Percentiles rank a stretch among this genome's conserved stretches.
These are phyloP conservation scores for Moesziomyces antarcticus DNA, from an alignment of 1,284 basidiomycete genomes.

Conservation along the genomic window DNA sequence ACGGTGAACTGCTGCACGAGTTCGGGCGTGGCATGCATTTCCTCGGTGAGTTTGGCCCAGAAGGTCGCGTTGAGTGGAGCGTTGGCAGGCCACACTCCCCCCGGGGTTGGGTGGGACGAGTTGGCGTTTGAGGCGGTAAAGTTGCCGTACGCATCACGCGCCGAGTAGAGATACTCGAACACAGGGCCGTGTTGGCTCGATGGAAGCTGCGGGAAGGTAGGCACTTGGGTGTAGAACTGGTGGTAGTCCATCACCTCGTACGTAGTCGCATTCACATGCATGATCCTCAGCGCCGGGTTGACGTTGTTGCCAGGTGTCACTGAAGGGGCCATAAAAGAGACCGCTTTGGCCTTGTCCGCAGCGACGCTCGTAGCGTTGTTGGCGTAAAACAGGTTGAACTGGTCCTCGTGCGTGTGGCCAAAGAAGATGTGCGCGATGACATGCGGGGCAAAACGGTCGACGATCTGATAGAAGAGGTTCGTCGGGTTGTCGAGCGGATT, in stretches of 20 bases:
- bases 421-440: constrained; percentile 84
- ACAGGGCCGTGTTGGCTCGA: constrained; percentile 75
- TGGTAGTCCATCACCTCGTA: constrained; percentile 66
- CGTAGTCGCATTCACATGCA: constrained; percentile 77
- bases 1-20: constrained; percentile 78
- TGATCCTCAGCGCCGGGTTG: constrained; percentile 82
- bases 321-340: constrained; percentile 75
- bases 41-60: constrained; percentile 83
- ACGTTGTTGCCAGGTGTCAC: constrained; percentile 79
- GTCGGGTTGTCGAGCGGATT: constrained; percentile 72
- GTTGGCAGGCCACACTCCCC: constrained; percentile 72
- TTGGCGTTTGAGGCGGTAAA: constrained; percentile 68
- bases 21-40: constrained; percentile 74
- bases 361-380: constrained; percentile 73
- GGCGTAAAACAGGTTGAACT: constrained; percentile 82
- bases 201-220: constrained; percentile 68
- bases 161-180: constrained; percentile 78
- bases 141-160: constrained; percentile 75
- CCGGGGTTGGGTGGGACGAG: constrained; percentile 11
- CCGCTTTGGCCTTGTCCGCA: constrained; percentile 52
- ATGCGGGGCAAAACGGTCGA: constrained; percentile 80
- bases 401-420: constrained; percentile 84
- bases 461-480: constrained; percentile 71
- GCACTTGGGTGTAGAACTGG: constrained; percentile 61
- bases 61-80: constrained; percentile 84